Percentiles rank a stretch among this genome's conserved stretches.
Evolutionary conservation across 345 rosid species (phyloP).

Genomic region (Salix purpurea): DNA sequence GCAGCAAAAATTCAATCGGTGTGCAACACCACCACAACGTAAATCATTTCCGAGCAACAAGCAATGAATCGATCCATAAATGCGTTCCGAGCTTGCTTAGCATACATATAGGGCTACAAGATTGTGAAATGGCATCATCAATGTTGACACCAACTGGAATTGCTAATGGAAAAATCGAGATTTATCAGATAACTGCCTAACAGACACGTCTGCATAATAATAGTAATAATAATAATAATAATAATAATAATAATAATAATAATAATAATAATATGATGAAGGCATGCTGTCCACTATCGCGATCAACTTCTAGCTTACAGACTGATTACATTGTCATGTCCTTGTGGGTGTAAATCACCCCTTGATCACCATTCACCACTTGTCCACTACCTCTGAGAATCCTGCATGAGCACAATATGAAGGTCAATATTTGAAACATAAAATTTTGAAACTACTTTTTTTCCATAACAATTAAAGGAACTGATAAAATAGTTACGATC

Average conservation of each 20-base stretch:
- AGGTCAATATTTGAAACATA: not conserved
- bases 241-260: no score
- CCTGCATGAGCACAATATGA: slow-evolving; percentile 46
- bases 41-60: not conserved
- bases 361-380: slow-evolving; percentile 88
- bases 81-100: not conserved
- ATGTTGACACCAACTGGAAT: not conserved
- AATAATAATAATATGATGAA: not conserved
- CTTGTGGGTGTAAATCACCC: slow-evolving; percentile 63
- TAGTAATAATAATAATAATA: no score
- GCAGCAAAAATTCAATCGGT: not conserved
- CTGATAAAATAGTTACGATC: not conserved
- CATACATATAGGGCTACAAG: not conserved
- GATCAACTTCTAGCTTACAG: not conserved
- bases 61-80: not conserved
- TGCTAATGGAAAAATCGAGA: not conserved
- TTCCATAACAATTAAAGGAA: not conserved
- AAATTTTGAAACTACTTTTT: not conserved
- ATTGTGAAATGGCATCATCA: not conserved
- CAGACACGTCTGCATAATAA: no score
- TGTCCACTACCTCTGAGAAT: slow-evolving; percentile 88
- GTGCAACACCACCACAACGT: not conserved
- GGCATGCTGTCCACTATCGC: not conserved
- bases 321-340: slow-evolving; percentile 34
- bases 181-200: not conserved